A percentile compares a stretch with the other conserved stretches of the same genome.
Conservation (phyloP, 257 asterid genomes). For the Gentiana dahurica region DNA sequence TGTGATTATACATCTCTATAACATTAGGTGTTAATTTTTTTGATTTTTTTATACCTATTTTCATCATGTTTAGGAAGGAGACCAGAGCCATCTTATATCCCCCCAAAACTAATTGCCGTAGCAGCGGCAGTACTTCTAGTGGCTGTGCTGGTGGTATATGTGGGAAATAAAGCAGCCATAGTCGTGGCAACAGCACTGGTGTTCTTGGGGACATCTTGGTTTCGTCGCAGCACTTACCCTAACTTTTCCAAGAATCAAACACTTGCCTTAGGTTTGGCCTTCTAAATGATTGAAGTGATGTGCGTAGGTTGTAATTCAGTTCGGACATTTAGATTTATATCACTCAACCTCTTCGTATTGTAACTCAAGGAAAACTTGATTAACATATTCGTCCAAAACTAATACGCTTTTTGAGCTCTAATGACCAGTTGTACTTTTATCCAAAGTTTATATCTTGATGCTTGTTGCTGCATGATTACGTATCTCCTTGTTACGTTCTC, state of each 20-base stretch:
- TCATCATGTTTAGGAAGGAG: slow-evolving; percentile 66
- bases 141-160: slow-evolving; percentile 53
- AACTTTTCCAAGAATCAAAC: slow-evolving; percentile 63
- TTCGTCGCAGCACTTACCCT: slow-evolving; percentile 47
- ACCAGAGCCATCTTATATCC: slow-evolving; percentile 67
- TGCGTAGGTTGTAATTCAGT: slow-evolving; percentile 20
- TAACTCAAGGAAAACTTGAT: too few species aligned
- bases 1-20: slow-evolving; percentile 11
- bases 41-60: slow-evolving; percentile 37
- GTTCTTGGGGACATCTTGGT: slow-evolving; percentile 60
- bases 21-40: slow-evolving; percentile 19
- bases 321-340: neutral
- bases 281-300: slow-evolving; percentile 36
- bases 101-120: slow-evolving; percentile 63
- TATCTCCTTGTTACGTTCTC: too few species aligned
- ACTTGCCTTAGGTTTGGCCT: slow-evolving; percentile 77
- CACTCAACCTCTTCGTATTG: neutral
- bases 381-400: too few species aligned
- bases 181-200: slow-evolving; percentile 60
- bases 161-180: slow-evolving; percentile 58
- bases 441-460: too few species aligned
- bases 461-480: too few species aligned
- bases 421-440: too few species aligned
- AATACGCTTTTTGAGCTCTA: too few species aligned
- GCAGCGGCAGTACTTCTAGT: slow-evolving; percentile 70